phyloP scores from a whole-genome alignment of 1,284 basidiomycete species.

The Ustilago bromivora region DNA sequence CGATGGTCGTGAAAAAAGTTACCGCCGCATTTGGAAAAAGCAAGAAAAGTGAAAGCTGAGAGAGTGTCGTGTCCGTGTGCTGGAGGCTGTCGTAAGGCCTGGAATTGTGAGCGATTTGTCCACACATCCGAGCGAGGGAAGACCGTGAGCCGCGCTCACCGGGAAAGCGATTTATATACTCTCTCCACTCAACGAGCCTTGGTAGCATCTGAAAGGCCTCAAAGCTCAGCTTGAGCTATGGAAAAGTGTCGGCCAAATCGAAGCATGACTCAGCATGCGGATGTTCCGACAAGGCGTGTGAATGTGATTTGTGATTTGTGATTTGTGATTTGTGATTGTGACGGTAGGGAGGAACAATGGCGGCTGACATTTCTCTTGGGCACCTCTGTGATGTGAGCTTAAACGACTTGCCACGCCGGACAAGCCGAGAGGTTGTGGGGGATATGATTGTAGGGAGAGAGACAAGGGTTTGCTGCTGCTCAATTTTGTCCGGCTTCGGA shows the following conservation, averaged over 20 bases:
- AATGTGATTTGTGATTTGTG: neutral
- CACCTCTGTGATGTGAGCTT: too few species aligned
- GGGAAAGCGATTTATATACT: neutral
- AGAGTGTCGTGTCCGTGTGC: neutral
- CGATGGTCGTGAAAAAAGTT: neutral
- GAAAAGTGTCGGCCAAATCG: neutral
- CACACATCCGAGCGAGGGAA: neutral
- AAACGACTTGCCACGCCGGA: too few species aligned
- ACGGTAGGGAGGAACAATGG: too few species aligned
- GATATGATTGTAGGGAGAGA: neutral
- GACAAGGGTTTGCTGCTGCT: slow-evolving; percentile 11
- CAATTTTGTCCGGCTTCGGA: neutral
- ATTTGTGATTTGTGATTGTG: neutral
- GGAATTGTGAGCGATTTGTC: neutral
- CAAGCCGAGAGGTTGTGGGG: too few species aligned
- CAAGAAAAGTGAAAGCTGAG: neutral
- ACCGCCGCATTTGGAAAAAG: neutral
- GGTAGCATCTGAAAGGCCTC: neutral
- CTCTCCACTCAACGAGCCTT: neutral
- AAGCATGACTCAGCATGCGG: neutral
- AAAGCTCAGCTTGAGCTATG: neutral
- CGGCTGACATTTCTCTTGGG: too few species aligned
- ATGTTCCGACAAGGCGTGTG: neutral
- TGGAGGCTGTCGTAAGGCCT: neutral
- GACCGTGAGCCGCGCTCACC: neutral